A percentile compares a stretch with the other conserved stretches of the same genome.
Evolutionary conservation across 148 eudicot genomes (phyloP).

Genomic region (Mesembryanthemum crystallinum): DNA sequence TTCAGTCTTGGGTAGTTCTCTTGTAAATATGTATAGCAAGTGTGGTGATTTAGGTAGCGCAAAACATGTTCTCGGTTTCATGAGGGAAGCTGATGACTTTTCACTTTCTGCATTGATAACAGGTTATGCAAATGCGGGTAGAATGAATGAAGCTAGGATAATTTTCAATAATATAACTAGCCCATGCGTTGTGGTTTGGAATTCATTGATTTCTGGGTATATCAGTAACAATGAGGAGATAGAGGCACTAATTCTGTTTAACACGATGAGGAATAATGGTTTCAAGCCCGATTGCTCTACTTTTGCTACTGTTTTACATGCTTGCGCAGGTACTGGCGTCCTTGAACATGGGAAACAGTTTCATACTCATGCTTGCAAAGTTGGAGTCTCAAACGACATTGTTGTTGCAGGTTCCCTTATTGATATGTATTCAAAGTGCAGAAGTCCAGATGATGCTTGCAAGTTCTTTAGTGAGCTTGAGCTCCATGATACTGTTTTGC

Average conservation of each 20-base stretch:
- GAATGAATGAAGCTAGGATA: conserved; percentile 65
- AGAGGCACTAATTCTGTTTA: conserved; percentile 51
- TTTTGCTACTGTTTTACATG: conserved; percentile 55
- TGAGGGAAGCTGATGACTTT: conserved; percentile 57
- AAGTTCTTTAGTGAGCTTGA: conserved; percentile 60
- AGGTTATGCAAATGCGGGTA: conserved; percentile 61
- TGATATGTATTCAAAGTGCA: conserved; percentile 73
- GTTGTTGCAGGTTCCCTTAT: conserved; percentile 60
- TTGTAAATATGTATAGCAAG: conserved; percentile 80
- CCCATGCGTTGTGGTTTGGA: conserved; percentile 68
- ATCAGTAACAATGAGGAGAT: conserved; percentile 37
- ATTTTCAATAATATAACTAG: conserved; percentile 35
- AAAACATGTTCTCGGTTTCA: conserved; percentile 30
- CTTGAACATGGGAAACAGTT: conserved; percentile 53
- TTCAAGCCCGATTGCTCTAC: conserved; percentile 54
- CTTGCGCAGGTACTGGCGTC: conserved; percentile 47
- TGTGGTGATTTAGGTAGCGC: conserved; percentile 69
- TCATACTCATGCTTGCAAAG: conserved; percentile 54
- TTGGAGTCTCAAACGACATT: conserved; percentile 48
- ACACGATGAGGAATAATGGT: conserved; percentile 49
- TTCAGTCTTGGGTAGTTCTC: conserved; percentile 68
- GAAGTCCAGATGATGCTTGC: conserved; percentile 55
- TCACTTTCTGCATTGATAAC: conserved; percentile 85
- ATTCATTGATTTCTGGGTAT: conserved; percentile 79
- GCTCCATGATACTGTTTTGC: conserved; percentile 62